phyloP scores from a whole-genome alignment of 208 protist species.

The Acanthamoeba sp. region DNA sequence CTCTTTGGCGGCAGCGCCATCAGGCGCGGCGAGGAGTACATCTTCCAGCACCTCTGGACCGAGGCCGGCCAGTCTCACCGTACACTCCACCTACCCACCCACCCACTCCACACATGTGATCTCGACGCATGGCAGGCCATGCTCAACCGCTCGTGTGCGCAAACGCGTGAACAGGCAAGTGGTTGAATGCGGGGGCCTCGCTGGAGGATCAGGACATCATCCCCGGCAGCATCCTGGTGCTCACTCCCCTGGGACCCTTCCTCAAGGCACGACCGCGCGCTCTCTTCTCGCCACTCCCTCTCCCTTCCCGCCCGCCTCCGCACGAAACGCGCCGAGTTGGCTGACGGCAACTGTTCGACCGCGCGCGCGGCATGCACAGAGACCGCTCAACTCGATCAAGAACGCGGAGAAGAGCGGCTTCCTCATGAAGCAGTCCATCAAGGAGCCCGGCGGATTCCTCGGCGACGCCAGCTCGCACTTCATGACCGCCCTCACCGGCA shows the following conservation, averaged over 20 bases:
- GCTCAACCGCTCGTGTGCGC: too few species aligned
- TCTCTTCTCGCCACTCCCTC: too few species aligned
- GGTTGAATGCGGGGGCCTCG: conserved; percentile 13
- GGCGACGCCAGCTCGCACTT: background rate
- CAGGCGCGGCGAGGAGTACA: conserved; percentile 63
- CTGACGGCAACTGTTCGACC: background rate
- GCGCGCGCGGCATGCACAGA: background rate
- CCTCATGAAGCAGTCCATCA: conserved; percentile 69
- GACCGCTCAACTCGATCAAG: conserved; percentile 11
- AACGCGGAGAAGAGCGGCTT: conserved; percentile 47
- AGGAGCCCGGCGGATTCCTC: conserved; percentile 21
- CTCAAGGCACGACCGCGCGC: background rate
- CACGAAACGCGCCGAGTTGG: background rate
- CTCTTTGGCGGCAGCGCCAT: conserved; percentile 33
- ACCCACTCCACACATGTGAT: too few species aligned
- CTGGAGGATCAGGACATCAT: conserved; percentile 63
- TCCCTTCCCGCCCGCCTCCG: background rate
- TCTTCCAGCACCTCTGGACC: conserved; percentile 66
- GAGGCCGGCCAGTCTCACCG: conserved; percentile 26
- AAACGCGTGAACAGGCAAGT: conserved; percentile 20
- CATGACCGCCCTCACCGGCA: conserved; percentile 13
- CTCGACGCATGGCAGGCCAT: background rate
- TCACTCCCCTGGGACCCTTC: conserved; percentile 26
- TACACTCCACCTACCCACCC: too few species aligned
- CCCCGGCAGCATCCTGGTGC: conserved; percentile 32